Evolutionary conservation across 202 grass and related monocot species (phyloP).

Genomic region (Panicum virgatum): DNA sequence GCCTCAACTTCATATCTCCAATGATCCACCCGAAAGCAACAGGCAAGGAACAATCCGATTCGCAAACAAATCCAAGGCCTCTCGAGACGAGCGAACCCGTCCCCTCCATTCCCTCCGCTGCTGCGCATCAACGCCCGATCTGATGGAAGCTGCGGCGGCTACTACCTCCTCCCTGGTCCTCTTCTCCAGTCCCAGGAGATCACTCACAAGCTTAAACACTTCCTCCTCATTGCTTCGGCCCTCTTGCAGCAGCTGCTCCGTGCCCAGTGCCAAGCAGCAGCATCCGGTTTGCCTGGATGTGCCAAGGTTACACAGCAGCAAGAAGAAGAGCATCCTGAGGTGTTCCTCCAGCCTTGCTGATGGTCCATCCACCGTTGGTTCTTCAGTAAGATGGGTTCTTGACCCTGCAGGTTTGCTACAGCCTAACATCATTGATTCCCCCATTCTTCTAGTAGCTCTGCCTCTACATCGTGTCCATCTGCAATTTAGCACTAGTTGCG

Average conservation of each 20-base stretch:
- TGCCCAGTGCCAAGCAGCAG: background rate
- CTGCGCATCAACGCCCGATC: background rate
- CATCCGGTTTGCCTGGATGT: background rate
- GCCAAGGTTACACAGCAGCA: background rate
- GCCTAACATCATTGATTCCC: background rate
- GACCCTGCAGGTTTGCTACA: constrained; percentile 65
- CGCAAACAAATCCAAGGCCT: background rate
- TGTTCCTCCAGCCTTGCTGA: constrained; percentile 24
- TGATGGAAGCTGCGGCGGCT: constrained; percentile 39
- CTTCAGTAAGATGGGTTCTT: constrained; percentile 69
- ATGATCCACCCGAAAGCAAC: background rate
- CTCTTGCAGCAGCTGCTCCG: background rate
- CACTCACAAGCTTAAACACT: background rate
- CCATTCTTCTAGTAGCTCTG: background rate
- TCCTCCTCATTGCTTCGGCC: background rate
- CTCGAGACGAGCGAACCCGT: too few relatives aligned
- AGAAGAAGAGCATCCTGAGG: constrained; percentile 34
- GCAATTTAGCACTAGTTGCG: background rate
- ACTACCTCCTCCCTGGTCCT: constrained; percentile 27
- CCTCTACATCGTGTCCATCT: background rate
- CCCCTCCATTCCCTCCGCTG: background rate
- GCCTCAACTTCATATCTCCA: background rate
- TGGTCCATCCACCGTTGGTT: background rate
- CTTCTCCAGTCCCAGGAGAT: constrained; percentile 5
- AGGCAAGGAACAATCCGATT: background rate